Percentiles rank a stretch among this genome's conserved stretches.
Conservation (phyloP, 345 rosid species). For the Gynandropsis gynandra region DNA sequence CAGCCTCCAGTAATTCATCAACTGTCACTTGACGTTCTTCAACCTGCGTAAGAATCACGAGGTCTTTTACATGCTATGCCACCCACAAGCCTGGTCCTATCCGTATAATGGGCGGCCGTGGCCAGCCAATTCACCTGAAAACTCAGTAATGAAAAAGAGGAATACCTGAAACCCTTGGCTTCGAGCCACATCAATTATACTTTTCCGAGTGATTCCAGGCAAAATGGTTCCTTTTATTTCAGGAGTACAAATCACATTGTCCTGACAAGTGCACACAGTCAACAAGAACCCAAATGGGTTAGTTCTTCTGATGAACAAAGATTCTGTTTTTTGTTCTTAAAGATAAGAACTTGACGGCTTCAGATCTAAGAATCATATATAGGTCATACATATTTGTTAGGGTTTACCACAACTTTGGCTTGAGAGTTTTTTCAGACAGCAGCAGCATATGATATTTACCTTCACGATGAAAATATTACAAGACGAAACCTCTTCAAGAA, state of each 20-base stretch:
- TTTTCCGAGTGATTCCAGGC: constrained; percentile 33
- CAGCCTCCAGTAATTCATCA: constrained; percentile 83
- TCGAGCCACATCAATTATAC: constrained; percentile 74
- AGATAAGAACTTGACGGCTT: no score
- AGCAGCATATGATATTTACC: constrained; percentile 15
- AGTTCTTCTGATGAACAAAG: no score
- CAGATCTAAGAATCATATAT: no score
- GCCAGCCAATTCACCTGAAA: no score
- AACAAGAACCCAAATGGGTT: background rate
- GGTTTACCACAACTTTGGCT: no score
- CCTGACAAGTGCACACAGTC: constrained; percentile 25
- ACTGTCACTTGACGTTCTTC: constrained; percentile 63
- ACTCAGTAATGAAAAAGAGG: no score
- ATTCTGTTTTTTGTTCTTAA: no score
- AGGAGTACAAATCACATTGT: constrained; percentile 53
- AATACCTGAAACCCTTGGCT: constrained; percentile 58
- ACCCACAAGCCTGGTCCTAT: background rate
- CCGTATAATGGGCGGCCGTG: no score
- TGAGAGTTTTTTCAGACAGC: constrained; percentile 8
- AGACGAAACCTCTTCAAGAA: constrained; percentile 31
- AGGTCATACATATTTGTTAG: no score
- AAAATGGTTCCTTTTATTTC: constrained; percentile 39
- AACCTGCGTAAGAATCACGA: constrained; percentile 39
- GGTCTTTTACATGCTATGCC: background rate
- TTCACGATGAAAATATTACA: constrained; percentile 32